Percentiles rank a stretch among this genome's conserved stretches.
phyloP scores from a whole-genome alignment of 2,329 filamentous ascomycete species.

The Stemphylium lycopersici region DNA sequence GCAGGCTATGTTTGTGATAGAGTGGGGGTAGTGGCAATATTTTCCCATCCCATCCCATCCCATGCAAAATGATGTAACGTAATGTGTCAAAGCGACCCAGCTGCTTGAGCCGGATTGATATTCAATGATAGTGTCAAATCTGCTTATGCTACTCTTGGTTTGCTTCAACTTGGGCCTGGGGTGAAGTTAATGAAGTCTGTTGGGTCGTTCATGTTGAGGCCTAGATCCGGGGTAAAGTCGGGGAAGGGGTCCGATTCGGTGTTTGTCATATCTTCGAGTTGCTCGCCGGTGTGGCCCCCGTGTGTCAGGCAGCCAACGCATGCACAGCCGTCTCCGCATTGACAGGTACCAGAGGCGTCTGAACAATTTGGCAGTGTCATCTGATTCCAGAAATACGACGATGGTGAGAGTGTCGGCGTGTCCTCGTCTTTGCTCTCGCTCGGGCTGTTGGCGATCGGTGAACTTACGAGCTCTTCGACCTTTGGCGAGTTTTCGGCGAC shows the following conservation, averaged over 20 bases:
- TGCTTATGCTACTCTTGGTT: not conserved
- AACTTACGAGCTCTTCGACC: slow-evolving; percentile 16
- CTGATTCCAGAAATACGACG: slow-evolving; percentile 47
- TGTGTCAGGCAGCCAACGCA: slow-evolving; percentile 62
- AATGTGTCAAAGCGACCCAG: too few species aligned
- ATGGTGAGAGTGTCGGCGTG: slow-evolving; percentile 44
- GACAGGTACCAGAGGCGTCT: slow-evolving; percentile 58
- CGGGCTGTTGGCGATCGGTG: slow-evolving; percentile 35
- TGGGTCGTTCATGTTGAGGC: slow-evolving; percentile 13
- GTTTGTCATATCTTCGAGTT: slow-evolving; percentile 34
- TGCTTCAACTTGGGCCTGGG: slow-evolving; percentile 2
- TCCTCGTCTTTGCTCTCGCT: slow-evolving; percentile 42
- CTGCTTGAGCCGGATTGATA: too few species aligned
- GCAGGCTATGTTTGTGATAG: too few species aligned
- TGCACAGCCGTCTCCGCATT: slow-evolving; percentile 59
- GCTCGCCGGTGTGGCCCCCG: slow-evolving; percentile 55
- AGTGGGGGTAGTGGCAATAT: too few species aligned
- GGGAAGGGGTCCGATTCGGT: slow-evolving; percentile 25
- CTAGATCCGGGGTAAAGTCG: slow-evolving; percentile 17
- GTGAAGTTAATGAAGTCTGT: slow-evolving; percentile 17
- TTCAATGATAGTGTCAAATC: too few species aligned
- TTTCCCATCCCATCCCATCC: too few species aligned
- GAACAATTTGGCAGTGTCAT: slow-evolving; percentile 52
- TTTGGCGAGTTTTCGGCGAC: slow-evolving; percentile 18
- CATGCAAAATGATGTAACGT: too few species aligned